Base-by-base conservation (phyloP, 306 rosid species). In the Acacia crassicarpa region DNA sequence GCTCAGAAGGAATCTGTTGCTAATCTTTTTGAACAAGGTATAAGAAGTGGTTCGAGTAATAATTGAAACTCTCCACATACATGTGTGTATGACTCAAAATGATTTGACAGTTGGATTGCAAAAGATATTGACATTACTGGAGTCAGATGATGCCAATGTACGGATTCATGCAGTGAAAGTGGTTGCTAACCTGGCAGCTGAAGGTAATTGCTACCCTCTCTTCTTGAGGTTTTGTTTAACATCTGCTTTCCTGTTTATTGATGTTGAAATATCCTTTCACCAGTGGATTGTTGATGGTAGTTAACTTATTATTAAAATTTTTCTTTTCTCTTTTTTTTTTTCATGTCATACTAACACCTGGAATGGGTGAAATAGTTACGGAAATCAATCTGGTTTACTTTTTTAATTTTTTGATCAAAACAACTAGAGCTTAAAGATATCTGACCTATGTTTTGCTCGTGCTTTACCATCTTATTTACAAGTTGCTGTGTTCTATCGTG, bases 131-230 rank as follows among this genome's bases (percentile, higher is more conserved):
- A 87, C 97, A 27, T 87, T 96, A 82, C 94, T 96, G 76, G 99
- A 96, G 82, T 96, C 99, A 3, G 99, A 96, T 59, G 99, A 96
- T 88, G 89, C 95, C 80, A 96, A 90, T 87, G 92, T 91, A 68
- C 92, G 94, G 49, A 91, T 96, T 82, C 98, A 96, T 92, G 99
- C 99, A 45, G 99, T 96, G 81, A 96, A 96, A 90, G 97, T 95
- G 81, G 92, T 95, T 73, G 99, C 99, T 86, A 96, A 96, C 88
- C 86, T 96, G 56, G 99, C 99, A 49, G 99, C 99, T 78, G 99
- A 96, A 85, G 99, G 99, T 89, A 83, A 77, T 87, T 74, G 75
- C 73, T 83, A 59, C 79, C 32, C 59, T 74, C 59, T 58, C 35
- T 25, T 78, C 72, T 25, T 25, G 43, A 71, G 77, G 40, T 66